Percentiles rank a stretch among this genome's conserved stretches.
These are phyloP conservation scores for Lunularia cruciata DNA, from an alignment of 225 moss, liverwort and hornwort genomes.

Conservation along the genomic window DNA sequence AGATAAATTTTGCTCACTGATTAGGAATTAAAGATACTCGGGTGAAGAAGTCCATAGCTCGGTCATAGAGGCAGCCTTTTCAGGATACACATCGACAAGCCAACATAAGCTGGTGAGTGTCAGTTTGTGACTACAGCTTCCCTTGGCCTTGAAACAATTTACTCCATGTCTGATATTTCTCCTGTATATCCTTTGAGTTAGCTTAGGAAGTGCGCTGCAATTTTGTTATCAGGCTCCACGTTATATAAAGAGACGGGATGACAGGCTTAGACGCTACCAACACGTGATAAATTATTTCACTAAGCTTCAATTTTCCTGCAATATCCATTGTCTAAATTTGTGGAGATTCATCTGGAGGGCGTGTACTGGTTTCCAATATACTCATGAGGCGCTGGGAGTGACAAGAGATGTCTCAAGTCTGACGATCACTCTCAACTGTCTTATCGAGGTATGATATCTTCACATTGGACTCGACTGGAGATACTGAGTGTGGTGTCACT, in stretches of 20 bases:
- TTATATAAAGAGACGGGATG: neutral
- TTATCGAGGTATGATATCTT: constrained; percentile 10
- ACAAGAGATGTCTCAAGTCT: neutral
- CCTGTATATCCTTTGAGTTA: neutral
- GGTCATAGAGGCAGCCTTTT: neutral
- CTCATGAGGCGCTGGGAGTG: neutral
- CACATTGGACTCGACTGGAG: neutral
- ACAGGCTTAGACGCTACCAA: neutral
- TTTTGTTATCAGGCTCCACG: constrained; percentile 3
- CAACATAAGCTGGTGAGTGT: constrained; percentile 6
- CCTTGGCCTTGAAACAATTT: neutral
- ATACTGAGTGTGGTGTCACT: too few relatives aligned
- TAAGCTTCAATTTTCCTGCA: constrained; percentile 7
- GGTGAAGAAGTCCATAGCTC: constrained; percentile 6
- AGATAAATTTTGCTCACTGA: neutral
- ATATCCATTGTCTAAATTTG: neutral
- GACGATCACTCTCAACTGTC: neutral
- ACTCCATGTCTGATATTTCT: neutral
- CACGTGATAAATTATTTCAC: neutral
- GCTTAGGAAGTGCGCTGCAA: neutral
- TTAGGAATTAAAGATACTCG: constrained; percentile 2
- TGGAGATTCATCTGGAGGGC: constrained; percentile 16
- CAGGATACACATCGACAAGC: constrained; percentile 8
- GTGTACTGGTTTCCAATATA: neutral
- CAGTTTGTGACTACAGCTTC: constrained; percentile 16